Percentiles rank a stretch among this genome's conserved stretches.
Evolutionary conservation across 2,329 filamentous ascomycete genomes (phyloP).

Genomic region (Fusarium falciforme): DNA sequence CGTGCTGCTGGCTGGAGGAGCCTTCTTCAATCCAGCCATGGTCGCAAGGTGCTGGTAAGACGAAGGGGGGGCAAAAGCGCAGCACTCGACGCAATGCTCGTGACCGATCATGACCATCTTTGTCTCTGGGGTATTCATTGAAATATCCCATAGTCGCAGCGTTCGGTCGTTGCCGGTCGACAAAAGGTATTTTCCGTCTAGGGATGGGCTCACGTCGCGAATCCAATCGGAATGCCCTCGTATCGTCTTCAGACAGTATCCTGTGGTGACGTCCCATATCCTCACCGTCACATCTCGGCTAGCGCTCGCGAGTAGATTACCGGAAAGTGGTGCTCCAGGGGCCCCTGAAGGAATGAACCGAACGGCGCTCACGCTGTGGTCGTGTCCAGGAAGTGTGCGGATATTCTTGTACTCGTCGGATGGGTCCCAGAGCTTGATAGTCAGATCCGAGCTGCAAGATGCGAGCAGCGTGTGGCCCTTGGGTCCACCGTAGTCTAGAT

Average conservation of each 20-base stretch:
- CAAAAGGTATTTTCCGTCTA: slow-evolving; percentile 84
- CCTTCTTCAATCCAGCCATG: slow-evolving; percentile 85
- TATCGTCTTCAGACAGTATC: slow-evolving; percentile 92
- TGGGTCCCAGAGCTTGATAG: slow-evolving; percentile 96
- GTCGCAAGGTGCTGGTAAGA: slow-evolving; percentile 81
- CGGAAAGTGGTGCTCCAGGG: slow-evolving; percentile 80
- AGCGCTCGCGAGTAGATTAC: slow-evolving; percentile 87
- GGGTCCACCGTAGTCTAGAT: slow-evolving; percentile 90
- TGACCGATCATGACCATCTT: slow-evolving; percentile 87
- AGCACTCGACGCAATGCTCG: slow-evolving; percentile 88
- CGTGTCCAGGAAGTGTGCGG: slow-evolving; percentile 88
- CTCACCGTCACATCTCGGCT: slow-evolving; percentile 86
- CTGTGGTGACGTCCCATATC: slow-evolving; percentile 94
- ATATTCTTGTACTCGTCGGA: slow-evolving; percentile 96
- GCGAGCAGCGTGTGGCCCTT: slow-evolving; percentile 71
- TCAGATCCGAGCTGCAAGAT: slow-evolving; percentile 88
- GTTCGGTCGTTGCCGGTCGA: slow-evolving; percentile 87
- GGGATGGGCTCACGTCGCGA: slow-evolving; percentile 84
- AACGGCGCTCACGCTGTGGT: slow-evolving; percentile 90
- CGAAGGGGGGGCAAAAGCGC: slow-evolving; percentile 83
- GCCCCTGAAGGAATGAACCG: slow-evolving; percentile 89
- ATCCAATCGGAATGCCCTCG: slow-evolving; percentile 90
- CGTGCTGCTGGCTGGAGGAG: slow-evolving; percentile 77
- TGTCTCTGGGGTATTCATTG: slow-evolving; percentile 70
- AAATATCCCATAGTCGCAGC: slow-evolving; percentile 86